Conservation (phyloP, 2,329 filamentous ascomycete genomes). For the Cercospora zeina region DNA sequence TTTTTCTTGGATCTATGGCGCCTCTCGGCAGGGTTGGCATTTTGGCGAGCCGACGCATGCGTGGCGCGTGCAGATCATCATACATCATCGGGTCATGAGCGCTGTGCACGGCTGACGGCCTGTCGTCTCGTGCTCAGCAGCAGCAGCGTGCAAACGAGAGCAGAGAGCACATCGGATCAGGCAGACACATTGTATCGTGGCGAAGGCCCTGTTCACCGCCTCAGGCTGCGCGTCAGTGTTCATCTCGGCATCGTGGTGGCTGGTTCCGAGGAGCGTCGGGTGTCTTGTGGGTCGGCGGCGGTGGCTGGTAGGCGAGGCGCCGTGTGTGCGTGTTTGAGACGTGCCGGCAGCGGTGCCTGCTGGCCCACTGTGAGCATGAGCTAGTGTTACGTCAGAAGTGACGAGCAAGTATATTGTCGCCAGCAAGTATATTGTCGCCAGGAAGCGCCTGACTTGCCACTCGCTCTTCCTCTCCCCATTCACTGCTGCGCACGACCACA, state of each 20-base stretch:
- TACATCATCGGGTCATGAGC: slow-evolving; percentile 12
- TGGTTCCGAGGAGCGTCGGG: background rate
- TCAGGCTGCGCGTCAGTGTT: background rate
- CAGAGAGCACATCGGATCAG: background rate
- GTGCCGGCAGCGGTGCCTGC: background rate
- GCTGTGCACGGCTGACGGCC: background rate
- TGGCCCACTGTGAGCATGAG: background rate
- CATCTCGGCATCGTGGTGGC: background rate
- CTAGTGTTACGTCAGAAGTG: slow-evolving; percentile 8
- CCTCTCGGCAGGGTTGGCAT: background rate
- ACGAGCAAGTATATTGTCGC: slow-evolving; percentile 10
- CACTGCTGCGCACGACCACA: slow-evolving; percentile 4
- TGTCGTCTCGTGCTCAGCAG: background rate
- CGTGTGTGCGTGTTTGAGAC: background rate
- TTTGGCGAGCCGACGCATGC: slow-evolving; percentile 6
- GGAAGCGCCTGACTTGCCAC: background rate
- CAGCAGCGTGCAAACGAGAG: background rate
- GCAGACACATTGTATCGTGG: background rate
- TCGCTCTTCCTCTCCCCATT: background rate
- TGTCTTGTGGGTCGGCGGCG: background rate
- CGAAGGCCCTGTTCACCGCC: background rate
- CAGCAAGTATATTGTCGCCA: no score
- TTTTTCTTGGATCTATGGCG: background rate
- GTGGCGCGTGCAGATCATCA: slow-evolving; percentile 8
- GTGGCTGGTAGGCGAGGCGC: background rate